phyloP scores from a whole-genome alignment of 805 yeast species.

The Maudiozyma pseudohumilis region DNA sequence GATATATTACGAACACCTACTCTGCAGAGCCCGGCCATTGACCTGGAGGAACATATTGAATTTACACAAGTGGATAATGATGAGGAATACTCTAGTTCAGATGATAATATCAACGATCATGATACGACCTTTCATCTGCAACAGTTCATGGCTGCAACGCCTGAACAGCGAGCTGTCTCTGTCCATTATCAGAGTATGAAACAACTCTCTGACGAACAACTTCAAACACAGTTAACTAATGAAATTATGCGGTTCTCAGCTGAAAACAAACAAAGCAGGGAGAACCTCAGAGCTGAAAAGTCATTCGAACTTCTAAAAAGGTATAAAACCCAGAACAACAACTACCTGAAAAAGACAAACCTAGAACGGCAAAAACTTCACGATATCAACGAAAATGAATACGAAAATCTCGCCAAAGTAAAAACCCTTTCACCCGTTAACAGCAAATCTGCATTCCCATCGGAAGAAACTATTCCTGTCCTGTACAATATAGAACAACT shows the following conservation, averaged over 20 bases:
- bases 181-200: constrained; percentile 1
- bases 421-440: neutral
- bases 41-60: constrained; percentile 5
- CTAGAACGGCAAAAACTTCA: neutral
- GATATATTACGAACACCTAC: constrained; percentile 11
- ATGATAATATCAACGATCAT: neutral
- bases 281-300: constrained; percentile 22
- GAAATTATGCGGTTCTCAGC: constrained; percentile 22
- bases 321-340: neutral
- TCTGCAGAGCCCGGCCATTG: neutral
- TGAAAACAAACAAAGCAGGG: constrained; percentile 25
- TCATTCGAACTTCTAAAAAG: constrained; percentile 22
- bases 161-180: neutral
- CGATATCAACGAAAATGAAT: neutral
- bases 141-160: neutral
- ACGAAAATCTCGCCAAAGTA: neutral
- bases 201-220: constrained; percentile 20
- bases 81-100: neutral
- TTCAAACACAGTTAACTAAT: constrained; percentile 20
- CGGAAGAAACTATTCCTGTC: constrained; percentile 26
- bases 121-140: neutral
- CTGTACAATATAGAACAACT: constrained; percentile 2
- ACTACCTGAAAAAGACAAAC: no score
- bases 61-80: constrained; percentile 4
- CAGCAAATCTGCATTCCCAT: neutral